These are phyloP conservation scores for Clitocybe nebularis DNA, from an alignment of 1,284 basidiomycete genomes.

Conservation along the genomic window DNA sequence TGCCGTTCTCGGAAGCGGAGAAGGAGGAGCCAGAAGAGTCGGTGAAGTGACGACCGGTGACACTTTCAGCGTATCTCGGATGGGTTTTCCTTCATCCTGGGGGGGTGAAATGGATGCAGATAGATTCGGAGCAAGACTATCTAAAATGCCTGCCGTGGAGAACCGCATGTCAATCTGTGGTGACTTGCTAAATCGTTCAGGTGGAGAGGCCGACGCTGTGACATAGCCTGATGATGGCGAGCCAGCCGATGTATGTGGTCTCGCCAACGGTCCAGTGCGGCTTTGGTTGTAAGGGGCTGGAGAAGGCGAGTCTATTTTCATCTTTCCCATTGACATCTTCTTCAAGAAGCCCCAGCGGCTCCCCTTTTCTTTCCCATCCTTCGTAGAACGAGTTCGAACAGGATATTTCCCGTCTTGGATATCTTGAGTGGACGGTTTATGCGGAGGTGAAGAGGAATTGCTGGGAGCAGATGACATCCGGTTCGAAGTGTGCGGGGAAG, in stretches of 20 bases:
- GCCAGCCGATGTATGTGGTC: constrained; percentile 27
- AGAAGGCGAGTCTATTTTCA: constrained; percentile 55
- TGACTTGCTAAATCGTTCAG: constrained; percentile 33
- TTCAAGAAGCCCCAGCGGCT: constrained; percentile 91
- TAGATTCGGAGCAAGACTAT: constrained; percentile 29
- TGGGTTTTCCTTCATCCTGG: constrained; percentile 23
- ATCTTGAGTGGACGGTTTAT: constrained; percentile 17
- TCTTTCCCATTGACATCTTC: constrained; percentile 94
- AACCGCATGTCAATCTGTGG: constrained; percentile 69
- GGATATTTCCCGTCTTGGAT: constrained; percentile 24
- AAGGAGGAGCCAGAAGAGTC: constrained; percentile 46
- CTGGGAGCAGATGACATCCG: constrained; percentile 21
- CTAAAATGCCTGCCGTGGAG: constrained; percentile 60
- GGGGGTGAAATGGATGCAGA: constrained; percentile 28
- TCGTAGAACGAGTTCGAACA: constrained; percentile 29
- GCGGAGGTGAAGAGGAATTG: constrained; percentile 16
- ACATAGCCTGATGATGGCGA: constrained; percentile 11
- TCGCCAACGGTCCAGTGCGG: constrained; percentile 17
- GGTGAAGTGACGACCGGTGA: constrained; percentile 22
- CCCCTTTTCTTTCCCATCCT: constrained; percentile 53
- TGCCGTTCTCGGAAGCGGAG: constrained; percentile 45
- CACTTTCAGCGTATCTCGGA: constrained; percentile 21
- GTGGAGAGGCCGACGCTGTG: constrained; percentile 15
- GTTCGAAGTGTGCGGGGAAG: constrained; percentile 17
- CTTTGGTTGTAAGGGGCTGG: constrained; percentile 28